A percentile compares a stretch with the other conserved stretches of the same genome.
Conservation (phyloP, 768 basidiomycete species). For the Kwoniella dejecticola region DNA sequence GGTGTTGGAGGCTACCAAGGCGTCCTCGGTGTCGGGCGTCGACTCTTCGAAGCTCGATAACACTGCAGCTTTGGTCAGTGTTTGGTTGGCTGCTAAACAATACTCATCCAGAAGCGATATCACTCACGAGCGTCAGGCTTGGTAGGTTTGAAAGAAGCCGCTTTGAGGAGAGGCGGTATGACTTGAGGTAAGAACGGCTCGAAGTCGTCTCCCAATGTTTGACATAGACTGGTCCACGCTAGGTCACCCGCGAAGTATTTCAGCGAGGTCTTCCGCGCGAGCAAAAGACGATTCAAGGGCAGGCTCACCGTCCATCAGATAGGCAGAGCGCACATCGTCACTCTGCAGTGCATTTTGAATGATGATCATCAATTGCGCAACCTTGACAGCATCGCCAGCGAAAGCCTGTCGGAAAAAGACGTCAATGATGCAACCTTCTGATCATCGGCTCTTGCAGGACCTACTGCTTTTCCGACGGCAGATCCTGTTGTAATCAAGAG, state of each 20-base stretch:
- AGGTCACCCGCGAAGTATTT: conserved; percentile 47
- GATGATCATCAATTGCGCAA: conserved; percentile 71
- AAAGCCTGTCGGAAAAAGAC: too few species aligned
- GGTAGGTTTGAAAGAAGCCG: conserved; percentile 68
- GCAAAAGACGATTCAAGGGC: not conserved
- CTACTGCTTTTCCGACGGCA: conserved; percentile 69
- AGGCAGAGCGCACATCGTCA: conserved; percentile 68
- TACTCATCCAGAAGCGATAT: too few species aligned
- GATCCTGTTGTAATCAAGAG: conserved; percentile 63
- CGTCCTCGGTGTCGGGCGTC: conserved; percentile 63
- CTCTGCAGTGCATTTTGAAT: conserved; percentile 74
- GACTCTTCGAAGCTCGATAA: conserved; percentile 19
- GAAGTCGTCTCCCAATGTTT: conserved; percentile 79
- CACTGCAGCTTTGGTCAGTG: conserved; percentile 37
- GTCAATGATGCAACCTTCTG: too few species aligned
- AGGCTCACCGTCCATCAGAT: conserved; percentile 62
- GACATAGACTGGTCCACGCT: conserved; percentile 87
- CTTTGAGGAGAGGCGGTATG: conserved; percentile 73
- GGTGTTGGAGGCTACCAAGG: conserved; percentile 63
- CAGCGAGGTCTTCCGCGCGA: not conserved
- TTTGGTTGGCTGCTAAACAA: not conserved
- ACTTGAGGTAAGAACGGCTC: conserved; percentile 82
- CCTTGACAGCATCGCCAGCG: conserved; percentile 69
- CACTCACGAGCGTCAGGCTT: conserved; percentile 18
- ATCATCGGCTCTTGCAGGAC: too few species aligned